Evolutionary conservation across 2,329 filamentous ascomycete species (phyloP), one percentile per base, ranked within the genome.

Genomic region (Ustulina deusta): DNA sequence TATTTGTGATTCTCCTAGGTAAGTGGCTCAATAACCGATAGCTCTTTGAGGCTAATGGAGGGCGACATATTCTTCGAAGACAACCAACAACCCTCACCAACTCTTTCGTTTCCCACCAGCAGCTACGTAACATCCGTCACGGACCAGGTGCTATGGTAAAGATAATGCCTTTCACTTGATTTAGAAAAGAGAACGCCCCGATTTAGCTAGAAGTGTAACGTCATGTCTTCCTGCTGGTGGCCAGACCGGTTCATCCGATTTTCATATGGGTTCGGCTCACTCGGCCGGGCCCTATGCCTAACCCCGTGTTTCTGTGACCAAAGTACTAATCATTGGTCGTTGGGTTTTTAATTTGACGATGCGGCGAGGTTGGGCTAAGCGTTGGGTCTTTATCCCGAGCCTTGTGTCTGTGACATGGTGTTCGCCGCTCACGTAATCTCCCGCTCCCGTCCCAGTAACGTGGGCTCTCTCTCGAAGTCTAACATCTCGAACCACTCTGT

Each of bases 381-480:
- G 22, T 36, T 15, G 6, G 27, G 11, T 25, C 17, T 25, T 29
- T 6, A 25, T 59, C 10, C n/a, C 22, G 22, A 38, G 22, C 29
- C 15, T 17, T 27, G 32, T 20, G 32, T 40, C 20, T 42, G 65
- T 60, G 11, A 52, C 27, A 57, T 17, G 42, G 27, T 13, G 27
- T 56, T 52, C 22, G 42, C 36, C 13, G 29, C 22, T 61, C 57
- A 48, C 49, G 57, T 44, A 65, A 65, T 68, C 52, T 55, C 61
- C 57, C 52, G 57, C 54, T 68, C 36, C 56, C 61, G 51, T 54
- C 42, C 38, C 27, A 10, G 61, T 68, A 67, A 64, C 60, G 3
- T 22, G 11, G 20, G 25, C 34, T 54, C 22, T 38, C 25, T 57
- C 27, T n/a, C 40, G 48, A 36, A 48, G 27, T 27, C 11, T 59